Percentiles rank a stretch among this genome's conserved stretches.
These are phyloP conservation scores for Angomonas deanei DNA, from an alignment of 208 protist genomes.

Conservation along the genomic window DNA sequence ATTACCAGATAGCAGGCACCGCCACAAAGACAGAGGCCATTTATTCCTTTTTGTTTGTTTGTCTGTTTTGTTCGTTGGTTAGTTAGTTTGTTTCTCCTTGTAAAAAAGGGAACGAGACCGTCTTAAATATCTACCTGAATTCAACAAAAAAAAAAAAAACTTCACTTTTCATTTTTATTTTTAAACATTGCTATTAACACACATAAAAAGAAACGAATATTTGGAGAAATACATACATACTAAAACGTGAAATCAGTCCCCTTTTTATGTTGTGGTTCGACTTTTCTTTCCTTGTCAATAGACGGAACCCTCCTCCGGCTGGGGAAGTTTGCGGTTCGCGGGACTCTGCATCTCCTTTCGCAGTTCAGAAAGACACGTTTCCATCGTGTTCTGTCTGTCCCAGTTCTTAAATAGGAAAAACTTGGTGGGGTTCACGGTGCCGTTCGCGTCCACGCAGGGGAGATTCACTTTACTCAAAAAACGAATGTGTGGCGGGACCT, in stretches of 20 bases:
- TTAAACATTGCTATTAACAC: neutral
- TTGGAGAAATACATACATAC: neutral
- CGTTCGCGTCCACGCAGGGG: constrained; percentile 74
- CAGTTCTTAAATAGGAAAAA: constrained; percentile 80
- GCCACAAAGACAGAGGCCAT: neutral
- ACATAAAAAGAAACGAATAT: neutral
- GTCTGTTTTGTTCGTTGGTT: too few relatives aligned
- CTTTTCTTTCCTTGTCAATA: constrained; percentile 11
- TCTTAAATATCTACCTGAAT: too few relatives aligned
- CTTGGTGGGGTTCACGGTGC: constrained; percentile 60
- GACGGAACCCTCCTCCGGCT: constrained; percentile 76
- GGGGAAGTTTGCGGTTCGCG: constrained; percentile 77
- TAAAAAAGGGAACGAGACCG: too few relatives aligned
- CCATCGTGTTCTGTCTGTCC: constrained; percentile 80
- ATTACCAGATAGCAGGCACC: neutral
- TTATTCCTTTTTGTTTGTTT: too few relatives aligned
- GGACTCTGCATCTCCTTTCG: constrained; percentile 80
- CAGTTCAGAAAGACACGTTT: constrained; percentile 81
- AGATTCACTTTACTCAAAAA: constrained; percentile 85
- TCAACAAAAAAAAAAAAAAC: too few relatives aligned
- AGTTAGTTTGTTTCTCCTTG: too few relatives aligned
- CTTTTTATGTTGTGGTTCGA: too few relatives aligned
- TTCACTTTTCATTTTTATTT: neutral
- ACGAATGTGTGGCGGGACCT: constrained; percentile 72
- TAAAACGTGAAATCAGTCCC: too few relatives aligned